These are phyloP conservation scores for Candida railenensis DNA, from an alignment of 805 yeast species.

Conservation along the genomic window DNA sequence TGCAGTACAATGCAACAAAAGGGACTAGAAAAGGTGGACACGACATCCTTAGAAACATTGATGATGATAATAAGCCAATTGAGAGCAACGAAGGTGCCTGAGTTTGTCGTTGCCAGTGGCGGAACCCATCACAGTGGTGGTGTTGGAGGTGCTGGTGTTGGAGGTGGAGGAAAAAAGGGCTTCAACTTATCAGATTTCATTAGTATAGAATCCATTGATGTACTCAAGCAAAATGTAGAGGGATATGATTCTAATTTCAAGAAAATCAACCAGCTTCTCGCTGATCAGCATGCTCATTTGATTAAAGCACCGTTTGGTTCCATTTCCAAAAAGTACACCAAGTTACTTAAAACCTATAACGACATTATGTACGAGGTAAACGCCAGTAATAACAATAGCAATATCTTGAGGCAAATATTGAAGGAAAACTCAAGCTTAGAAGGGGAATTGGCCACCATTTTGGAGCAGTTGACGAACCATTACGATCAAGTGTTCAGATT, in stretches of 20 bases:
- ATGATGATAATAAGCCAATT: constrained; percentile 17
- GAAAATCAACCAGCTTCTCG: neutral
- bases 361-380: constrained; percentile 2
- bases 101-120: constrained; percentile 14
- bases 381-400: neutral
- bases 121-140: too few relatives aligned
- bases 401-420: constrained; percentile 11
- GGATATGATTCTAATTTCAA: constrained; percentile 25
- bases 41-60: neutral
- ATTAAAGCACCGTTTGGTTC: neutral
- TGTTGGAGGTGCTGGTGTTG: neutral
- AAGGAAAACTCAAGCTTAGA: constrained; percentile 54
- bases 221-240: constrained; percentile 23
- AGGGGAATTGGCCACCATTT: constrained; percentile 63
- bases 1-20: neutral
- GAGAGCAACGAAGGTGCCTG: constrained; percentile 29
- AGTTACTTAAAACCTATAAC: constrained; percentile 2
- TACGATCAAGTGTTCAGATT: constrained; percentile 74
- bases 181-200: constrained; percentile 30
- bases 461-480: constrained; percentile 75
- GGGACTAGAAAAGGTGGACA: constrained; percentile 1
- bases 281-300: neutral
- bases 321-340: neutral
- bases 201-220: constrained; percentile 29
- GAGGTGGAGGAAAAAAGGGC: neutral